These are phyloP conservation scores for Larix kaempferi DNA, from an alignment of 75 land plant species.

Conservation along the genomic window DNA sequence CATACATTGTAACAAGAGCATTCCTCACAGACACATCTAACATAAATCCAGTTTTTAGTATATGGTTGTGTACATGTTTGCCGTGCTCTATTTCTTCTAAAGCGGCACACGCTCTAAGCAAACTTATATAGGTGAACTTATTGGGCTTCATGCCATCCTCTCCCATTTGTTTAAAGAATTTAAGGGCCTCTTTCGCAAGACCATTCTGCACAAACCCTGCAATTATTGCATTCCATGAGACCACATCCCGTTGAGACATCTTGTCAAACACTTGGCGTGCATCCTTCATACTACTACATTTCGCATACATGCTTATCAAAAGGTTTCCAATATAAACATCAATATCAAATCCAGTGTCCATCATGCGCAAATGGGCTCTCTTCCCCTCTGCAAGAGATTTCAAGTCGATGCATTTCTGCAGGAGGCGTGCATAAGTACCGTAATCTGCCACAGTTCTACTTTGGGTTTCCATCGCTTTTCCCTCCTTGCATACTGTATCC, in stretches of 20 bases:
- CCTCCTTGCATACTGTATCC: not conserved
- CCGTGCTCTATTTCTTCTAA: conserved; percentile 39
- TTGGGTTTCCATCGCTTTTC: not conserved
- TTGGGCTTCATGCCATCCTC: conserved; percentile 10
- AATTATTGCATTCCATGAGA: conserved; percentile 28
- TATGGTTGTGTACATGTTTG: conserved; percentile 17
- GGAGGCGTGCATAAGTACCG: not conserved
- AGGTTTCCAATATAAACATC: conserved; percentile 8
- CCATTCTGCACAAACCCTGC: conserved; percentile 21
- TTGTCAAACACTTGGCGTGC: conserved; percentile 24
- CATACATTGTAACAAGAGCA: conserved; percentile 20
- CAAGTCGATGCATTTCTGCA: conserved; percentile 3
- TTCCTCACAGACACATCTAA: conserved; percentile 21
- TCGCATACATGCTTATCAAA: conserved; percentile 18
- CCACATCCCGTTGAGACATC: conserved; percentile 10
- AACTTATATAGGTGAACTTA: conserved; percentile 18
- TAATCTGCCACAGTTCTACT: not conserved
- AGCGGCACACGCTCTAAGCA: conserved; percentile 45
- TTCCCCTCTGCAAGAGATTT: not conserved
- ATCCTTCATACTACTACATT: conserved; percentile 9
- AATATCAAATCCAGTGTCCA: not conserved
- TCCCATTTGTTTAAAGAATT: conserved; percentile 9
- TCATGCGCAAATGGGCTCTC: not conserved
- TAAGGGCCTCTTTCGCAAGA: conserved; percentile 10
- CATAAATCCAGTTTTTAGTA: conserved; percentile 13